A percentile compares a stretch with the other conserved stretches of the same genome.
These are phyloP conservation scores for Clitoria ternatea DNA, from an alignment of 306 rosid genomes.

Conservation along the genomic window DNA sequence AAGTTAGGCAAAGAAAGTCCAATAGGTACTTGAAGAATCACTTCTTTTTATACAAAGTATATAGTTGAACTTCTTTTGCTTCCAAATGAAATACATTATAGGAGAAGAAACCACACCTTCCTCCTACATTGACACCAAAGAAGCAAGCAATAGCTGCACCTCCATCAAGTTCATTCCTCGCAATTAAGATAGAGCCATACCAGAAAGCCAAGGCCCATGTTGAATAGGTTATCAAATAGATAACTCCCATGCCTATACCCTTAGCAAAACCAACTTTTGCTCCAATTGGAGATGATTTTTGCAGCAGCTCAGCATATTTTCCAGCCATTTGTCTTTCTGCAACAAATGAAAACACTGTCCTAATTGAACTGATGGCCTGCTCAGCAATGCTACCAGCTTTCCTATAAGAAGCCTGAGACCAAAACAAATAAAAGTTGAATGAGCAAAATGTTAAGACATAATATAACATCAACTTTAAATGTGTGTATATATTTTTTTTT, in stretches of 20 bases:
- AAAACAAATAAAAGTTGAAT: neutral
- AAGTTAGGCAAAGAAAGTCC: neutral
- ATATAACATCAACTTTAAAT: neutral
- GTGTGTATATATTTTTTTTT: constrained; percentile 11
- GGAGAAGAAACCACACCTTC: constrained; percentile 50
- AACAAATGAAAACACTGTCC: constrained; percentile 88
- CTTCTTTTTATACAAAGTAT: neutral
- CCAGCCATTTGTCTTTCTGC: constrained; percentile 60
- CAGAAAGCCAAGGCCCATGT: constrained; percentile 96
- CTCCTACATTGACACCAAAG: constrained; percentile 87
- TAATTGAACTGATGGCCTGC: constrained; percentile 72
- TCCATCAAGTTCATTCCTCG: constrained; percentile 53
- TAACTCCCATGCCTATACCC: constrained; percentile 84
- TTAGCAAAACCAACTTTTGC: constrained; percentile 75
- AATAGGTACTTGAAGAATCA: neutral
- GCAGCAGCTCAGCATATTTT: constrained; percentile 49
- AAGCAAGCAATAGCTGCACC: constrained; percentile 89
- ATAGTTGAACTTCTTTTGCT: neutral
- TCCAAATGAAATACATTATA: neutral
- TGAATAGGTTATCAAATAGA: constrained; percentile 74
- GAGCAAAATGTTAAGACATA: constrained; percentile 17
- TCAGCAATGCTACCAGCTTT: constrained; percentile 76
- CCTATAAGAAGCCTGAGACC: constrained; percentile 64
- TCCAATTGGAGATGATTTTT: constrained; percentile 65
- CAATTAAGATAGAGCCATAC: constrained; percentile 69